Evolutionary conservation across 768 basidiomycete species (phyloP).

Genomic region (Russula virescens): DNA sequence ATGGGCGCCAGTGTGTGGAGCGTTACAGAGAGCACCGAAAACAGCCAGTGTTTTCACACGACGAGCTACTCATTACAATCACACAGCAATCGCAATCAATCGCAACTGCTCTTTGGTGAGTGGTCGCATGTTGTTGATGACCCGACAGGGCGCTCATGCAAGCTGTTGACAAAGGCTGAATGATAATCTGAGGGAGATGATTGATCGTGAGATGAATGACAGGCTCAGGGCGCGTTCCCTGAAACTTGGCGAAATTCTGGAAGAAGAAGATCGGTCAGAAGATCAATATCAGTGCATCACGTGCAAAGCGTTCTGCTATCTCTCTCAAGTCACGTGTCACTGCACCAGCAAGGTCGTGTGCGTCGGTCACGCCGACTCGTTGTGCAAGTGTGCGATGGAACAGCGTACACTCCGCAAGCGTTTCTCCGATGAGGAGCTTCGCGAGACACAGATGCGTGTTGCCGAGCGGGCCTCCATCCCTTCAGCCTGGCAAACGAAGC

Average conservation of each 20-base stretch:
- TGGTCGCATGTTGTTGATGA: constrained; percentile 24
- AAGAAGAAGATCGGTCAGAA: constrained; percentile 78
- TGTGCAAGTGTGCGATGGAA: constrained; percentile 60
- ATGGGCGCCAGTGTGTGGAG: constrained; percentile 81
- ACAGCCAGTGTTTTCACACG: constrained; percentile 95
- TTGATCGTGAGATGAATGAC: constrained; percentile 67
- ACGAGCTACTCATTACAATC: constrained; percentile 95
- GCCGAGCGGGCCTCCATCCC: constrained; percentile 70
- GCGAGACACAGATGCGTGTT: constrained; percentile 59
- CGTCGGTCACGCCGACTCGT: constrained; percentile 71
- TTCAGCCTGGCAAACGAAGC: constrained; percentile 64
- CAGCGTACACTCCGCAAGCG: constrained; percentile 69
- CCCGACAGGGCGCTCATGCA: not conserved
- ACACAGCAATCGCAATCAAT: constrained; percentile 91
- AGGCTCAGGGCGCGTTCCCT: constrained; percentile 57
- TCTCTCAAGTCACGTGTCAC: constrained; percentile 82
- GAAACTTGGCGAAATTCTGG: constrained; percentile 61
- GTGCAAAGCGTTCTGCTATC: constrained; percentile 93
- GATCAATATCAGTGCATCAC: constrained; percentile 93
- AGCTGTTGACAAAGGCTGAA: constrained; percentile 55
- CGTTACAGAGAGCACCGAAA: constrained; percentile 89
- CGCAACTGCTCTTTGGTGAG: constrained; percentile 88
- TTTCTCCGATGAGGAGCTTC: constrained; percentile 72
- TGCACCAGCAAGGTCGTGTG: constrained; percentile 80
- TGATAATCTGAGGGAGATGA: constrained; percentile 83